Evolutionary conservation across 2,329 filamentous ascomycete genomes (phyloP).

Genomic region (Fusarium sp.): DNA sequence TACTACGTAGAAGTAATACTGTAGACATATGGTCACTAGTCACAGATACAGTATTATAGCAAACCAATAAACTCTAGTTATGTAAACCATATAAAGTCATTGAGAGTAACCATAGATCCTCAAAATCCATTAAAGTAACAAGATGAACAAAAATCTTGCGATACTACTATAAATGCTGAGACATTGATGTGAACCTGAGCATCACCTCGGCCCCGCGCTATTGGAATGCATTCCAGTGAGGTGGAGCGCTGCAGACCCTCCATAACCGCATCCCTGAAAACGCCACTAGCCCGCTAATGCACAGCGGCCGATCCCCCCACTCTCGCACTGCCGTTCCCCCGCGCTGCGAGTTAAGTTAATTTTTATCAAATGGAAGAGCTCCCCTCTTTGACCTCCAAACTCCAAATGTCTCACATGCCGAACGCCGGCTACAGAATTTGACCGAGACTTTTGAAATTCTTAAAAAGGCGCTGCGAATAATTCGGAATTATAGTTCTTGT

Average conservation of each 20-base stretch:
- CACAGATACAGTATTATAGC: too few species aligned
- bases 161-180: not conserved
- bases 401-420: constrained; percentile 31
- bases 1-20: too few species aligned
- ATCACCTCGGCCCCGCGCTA: not conserved
- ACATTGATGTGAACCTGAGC: constrained; percentile 4
- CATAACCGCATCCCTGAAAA: not conserved
- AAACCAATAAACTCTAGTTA: too few species aligned
- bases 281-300: not conserved
- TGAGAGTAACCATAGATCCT: too few species aligned
- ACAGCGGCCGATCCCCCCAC: constrained; percentile 22
- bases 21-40: too few species aligned
- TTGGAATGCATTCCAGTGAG: constrained; percentile 7
- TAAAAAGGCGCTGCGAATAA: not conserved
- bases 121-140: too few species aligned
- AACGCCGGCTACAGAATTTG: constrained; percentile 18
- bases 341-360: constrained; percentile 10
- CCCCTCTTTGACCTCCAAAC: constrained; percentile 19
- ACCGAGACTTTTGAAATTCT: constrained; percentile 7
- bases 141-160: too few species aligned
- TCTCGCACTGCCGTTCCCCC: constrained; percentile 27
- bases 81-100: too few species aligned
- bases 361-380: constrained; percentile 3
- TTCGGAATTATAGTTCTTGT: constrained; percentile 1
- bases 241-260: not conserved